Conservation (phyloP, 352 stramenopile species). For the Phytophthora agathidicida region DNA sequence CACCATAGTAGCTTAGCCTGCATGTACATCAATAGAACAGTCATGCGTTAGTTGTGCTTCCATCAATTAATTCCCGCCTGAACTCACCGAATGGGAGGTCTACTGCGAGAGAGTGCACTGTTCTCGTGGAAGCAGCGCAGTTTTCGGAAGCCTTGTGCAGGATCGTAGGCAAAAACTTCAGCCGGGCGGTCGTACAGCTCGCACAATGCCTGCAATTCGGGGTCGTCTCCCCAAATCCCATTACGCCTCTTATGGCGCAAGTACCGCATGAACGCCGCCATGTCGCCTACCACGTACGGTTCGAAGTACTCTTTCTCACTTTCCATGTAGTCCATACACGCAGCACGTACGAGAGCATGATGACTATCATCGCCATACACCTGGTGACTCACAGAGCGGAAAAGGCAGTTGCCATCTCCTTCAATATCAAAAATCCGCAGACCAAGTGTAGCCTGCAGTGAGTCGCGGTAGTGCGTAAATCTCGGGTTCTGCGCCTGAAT, state of each 20-base stretch:
- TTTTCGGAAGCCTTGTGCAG: conserved; percentile 65
- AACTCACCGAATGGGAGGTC: conserved; percentile 71
- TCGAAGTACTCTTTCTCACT: conserved; percentile 93
- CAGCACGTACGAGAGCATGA: conserved; percentile 89
- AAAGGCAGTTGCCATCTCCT: conserved; percentile 98
- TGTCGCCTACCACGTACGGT: conserved; percentile 89
- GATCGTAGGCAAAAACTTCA: conserved; percentile 92
- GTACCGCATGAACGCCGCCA: conserved; percentile 91
- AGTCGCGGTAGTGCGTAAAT: conserved; percentile 75
- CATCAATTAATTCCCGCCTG: not conserved
- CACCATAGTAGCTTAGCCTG: conserved; percentile 92
- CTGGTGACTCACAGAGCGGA: conserved; percentile 96
- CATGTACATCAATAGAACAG: not conserved
- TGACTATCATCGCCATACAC: conserved; percentile 94
- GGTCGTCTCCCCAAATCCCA: conserved; percentile 95
- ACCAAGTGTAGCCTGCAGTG: conserved; percentile 42
- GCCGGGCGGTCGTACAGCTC: conserved; percentile 94
- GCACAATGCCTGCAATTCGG: conserved; percentile 95
- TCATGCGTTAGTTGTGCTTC: not conserved
- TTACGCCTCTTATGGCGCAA: conserved; percentile 88
- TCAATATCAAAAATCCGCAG: conserved; percentile 77
- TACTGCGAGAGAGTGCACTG: conserved; percentile 51
- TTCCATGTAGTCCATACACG: conserved; percentile 97
- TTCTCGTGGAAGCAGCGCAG: conserved; percentile 92
- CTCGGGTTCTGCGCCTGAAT: conserved; percentile 77